Conservation (phyloP, 352 stramenopile species). For the Poterioochromonas sp. region DNA sequence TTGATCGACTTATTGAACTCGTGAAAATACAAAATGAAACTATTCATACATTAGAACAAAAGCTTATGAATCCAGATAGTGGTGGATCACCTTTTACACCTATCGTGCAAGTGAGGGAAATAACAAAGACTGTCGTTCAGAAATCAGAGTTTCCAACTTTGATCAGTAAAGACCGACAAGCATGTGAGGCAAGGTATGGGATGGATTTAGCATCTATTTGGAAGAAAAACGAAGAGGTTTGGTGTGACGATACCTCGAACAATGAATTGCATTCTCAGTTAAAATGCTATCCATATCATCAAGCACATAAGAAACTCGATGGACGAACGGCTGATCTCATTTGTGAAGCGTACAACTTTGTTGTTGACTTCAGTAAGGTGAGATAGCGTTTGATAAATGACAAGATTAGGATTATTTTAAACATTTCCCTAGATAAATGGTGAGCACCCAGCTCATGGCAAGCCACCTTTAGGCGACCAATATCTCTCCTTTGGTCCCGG, state of each 20-base stretch:
- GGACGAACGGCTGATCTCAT: constrained; percentile 31
- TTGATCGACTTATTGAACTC: neutral
- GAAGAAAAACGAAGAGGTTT: neutral
- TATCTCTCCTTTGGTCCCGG: constrained; percentile 35
- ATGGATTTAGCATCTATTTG: constrained; percentile 1
- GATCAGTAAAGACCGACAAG: neutral
- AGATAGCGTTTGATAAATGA: neutral
- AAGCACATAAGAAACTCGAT: constrained; percentile 32
- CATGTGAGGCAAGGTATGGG: constrained; percentile 22
- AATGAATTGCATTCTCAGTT: neutral
- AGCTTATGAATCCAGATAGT: neutral
- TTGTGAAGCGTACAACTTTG: constrained; percentile 37
- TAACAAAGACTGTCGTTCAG: neutral
- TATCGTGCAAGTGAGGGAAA: neutral
- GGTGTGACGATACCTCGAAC: neutral
- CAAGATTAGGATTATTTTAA: neutral
- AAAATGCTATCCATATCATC: constrained; percentile 38
- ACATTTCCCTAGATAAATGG: neutral
- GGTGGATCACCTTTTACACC: neutral
- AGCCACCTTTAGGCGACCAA: constrained; percentile 11
- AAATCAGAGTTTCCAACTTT: neutral
- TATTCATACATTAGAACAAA: neutral
- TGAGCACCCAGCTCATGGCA: neutral
- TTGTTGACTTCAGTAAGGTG: constrained; percentile 43
- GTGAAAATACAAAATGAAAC: constrained; percentile 32